Base-by-base conservation (phyloP, 768 basidiomycete genomes). In the Tephrocybe sp. region DNA sequence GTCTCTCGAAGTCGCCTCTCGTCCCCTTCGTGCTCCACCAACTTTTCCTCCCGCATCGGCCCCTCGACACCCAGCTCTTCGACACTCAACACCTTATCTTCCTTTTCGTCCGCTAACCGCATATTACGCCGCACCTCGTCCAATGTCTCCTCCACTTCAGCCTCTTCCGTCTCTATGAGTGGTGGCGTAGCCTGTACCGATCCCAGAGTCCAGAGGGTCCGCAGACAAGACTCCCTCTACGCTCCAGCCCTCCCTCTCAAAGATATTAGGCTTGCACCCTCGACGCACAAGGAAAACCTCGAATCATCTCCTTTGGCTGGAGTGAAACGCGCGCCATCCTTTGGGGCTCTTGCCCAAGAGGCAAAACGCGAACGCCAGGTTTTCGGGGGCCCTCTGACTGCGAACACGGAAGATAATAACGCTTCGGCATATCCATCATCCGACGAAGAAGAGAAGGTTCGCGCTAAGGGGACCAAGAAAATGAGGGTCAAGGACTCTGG, bases 371-470 rank as follows among this genome's bases (percentile, higher is more conserved):
- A 58, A 26, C 57, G 54, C 0, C 56, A 55, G 14, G 32, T 58
- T 25, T 46, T 50, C 24, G 53, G 48, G 6, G 57, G 53, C 28
- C 24, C 50, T 23, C 38, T 49, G 24, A 40, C 47, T 28, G 50
- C 43, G 17, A 28, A 28, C 1, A 17, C 40, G 49, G 64, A 56
- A 39, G 65, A 75, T 62, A 63, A 68, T 61, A 55, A 66, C 25
- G 61, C 66, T 15, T 65, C 66, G 18, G 72, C 74, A 39, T 74
- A 70, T 62, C 70, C 80, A 20, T 87, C 88, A 11, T 86, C 85
- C 17, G 88, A 90, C 60, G 88, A 90, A 56, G 88, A 90, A 61
- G 87, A 90, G 69, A 84, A 83, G 65, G 59, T 75, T 20, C 78
- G 86, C 32, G 76, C 73, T 34, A 74, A 73, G 55, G 74, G 73